Evolutionary conservation across 2,329 filamentous ascomycete species (phyloP).

Genomic region (Aspergillus quadricinctus): DNA sequence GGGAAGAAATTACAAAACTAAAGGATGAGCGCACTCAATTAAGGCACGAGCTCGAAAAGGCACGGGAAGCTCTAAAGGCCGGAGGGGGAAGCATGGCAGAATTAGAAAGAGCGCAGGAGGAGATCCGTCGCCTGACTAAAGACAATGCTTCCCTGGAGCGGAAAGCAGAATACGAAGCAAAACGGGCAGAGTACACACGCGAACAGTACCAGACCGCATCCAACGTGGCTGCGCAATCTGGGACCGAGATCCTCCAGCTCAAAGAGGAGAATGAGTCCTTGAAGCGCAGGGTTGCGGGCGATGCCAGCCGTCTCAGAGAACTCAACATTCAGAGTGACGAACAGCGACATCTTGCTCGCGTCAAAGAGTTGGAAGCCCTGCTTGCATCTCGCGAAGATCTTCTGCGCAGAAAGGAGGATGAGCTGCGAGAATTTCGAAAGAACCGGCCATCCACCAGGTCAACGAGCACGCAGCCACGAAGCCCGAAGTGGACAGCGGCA

Average conservation of each 20-base stretch:
- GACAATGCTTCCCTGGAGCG: conserved; percentile 33
- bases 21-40: conserved; percentile 39
- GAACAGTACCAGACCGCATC: conserved; percentile 47
- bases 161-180: conserved; percentile 38
- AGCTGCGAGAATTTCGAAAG: conserved; percentile 41
- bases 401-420: conserved; percentile 41
- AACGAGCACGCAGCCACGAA: conserved; percentile 41
- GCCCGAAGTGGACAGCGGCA: conserved; percentile 33
- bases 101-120: conserved; percentile 38
- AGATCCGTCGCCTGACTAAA: conserved; percentile 34
- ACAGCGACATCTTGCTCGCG: conserved; percentile 31
- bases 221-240: conserved; percentile 39
- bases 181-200: conserved; percentile 44
- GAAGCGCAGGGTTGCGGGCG: conserved; percentile 33
- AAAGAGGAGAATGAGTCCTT: conserved; percentile 35
- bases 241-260: conserved; percentile 34
- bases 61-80: conserved; percentile 37
- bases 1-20: conserved; percentile 35
- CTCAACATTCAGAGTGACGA: conserved; percentile 33
- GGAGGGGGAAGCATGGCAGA: conserved; percentile 39
- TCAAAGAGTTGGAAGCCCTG: conserved; percentile 36
- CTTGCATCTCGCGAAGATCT: conserved; percentile 36
- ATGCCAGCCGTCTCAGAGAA: conserved; percentile 36
- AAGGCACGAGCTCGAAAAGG: conserved; percentile 35
- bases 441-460: conserved; percentile 41